These are phyloP conservation scores for Xylaria polymorpha DNA, from an alignment of 2,329 filamentous ascomycete species.

Conservation along the genomic window DNA sequence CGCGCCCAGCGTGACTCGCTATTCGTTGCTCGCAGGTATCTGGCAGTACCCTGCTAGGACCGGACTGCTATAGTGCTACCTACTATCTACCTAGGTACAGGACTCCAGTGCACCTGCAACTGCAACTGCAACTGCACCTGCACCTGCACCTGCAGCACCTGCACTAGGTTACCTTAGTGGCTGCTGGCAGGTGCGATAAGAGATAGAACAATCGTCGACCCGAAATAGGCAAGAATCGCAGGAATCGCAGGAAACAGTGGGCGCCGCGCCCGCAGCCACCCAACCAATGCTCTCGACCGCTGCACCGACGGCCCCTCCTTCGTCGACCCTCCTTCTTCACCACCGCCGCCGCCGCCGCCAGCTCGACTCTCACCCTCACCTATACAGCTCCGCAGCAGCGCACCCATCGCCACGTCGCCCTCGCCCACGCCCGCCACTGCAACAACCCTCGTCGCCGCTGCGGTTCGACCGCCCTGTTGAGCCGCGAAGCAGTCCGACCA, in stretches of 20 bases:
- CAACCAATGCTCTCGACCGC: constrained; percentile 40
- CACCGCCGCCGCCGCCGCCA: constrained; percentile 34
- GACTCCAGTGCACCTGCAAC: background rate
- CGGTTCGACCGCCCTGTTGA: constrained; percentile 38
- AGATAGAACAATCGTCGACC: constrained; percentile 27
- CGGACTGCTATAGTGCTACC: background rate
- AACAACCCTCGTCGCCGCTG: constrained; percentile 32
- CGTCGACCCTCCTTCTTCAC: constrained; percentile 39
- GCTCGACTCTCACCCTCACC: constrained; percentile 34
- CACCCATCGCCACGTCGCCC: constrained; percentile 13
- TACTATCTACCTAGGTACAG: background rate
- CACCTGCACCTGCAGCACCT: background rate
- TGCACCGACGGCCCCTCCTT: constrained; percentile 38
- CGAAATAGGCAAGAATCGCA: constrained; percentile 25
- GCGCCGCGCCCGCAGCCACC: constrained; percentile 26
- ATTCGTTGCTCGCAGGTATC: constrained; percentile 8
- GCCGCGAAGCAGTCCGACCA: constrained; percentile 29
- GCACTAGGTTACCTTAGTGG: background rate
- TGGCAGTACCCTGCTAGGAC: background rate
- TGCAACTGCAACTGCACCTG: background rate
- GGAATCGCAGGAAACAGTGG: constrained; percentile 30
- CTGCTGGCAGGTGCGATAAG: constrained; percentile 25
- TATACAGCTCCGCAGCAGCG: constrained; percentile 12
- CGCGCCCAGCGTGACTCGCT: background rate
- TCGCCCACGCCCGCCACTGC: constrained; percentile 8